A percentile compares a stretch with the other conserved stretches of the same genome.
Evolutionary conservation across 495 filamentous ascomycete genomes (phyloP).

Genomic region (Cercophora sp.): DNA sequence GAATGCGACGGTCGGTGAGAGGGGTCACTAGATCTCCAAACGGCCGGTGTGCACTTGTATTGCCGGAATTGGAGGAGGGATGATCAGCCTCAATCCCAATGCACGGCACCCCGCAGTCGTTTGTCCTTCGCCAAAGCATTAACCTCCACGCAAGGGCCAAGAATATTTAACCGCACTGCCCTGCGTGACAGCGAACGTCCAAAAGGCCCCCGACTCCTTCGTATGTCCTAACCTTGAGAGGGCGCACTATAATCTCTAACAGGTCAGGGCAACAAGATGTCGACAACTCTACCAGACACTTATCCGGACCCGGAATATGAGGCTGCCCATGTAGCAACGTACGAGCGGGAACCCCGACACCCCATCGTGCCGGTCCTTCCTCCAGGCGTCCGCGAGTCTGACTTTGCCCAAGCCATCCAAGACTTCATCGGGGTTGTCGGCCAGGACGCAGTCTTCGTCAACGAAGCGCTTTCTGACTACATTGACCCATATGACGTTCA

Average conservation of each 20-base stretch:
- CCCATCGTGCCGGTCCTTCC: slow-evolving; percentile 33
- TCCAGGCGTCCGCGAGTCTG: slow-evolving; percentile 34
- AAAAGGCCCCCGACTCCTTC: not conserved
- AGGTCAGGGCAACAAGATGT: slow-evolving; percentile 13
- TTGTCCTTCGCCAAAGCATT: not conserved
- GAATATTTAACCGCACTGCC: too few relatives aligned
- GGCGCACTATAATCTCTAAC: too few relatives aligned
- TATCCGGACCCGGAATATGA: slow-evolving; percentile 27
- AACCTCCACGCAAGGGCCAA: not conserved
- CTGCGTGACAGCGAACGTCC: too few relatives aligned
- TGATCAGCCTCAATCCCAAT: too few relatives aligned
- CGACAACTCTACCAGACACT: slow-evolving; percentile 15
- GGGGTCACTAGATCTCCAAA: too few relatives aligned
- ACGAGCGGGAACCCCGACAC: slow-evolving; percentile 19
- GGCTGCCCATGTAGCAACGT: slow-evolving; percentile 21
- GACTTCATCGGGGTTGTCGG: slow-evolving; percentile 25
- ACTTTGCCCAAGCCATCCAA: slow-evolving; percentile 29
- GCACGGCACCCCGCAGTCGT: not conserved
- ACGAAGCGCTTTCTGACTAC: slow-evolving; percentile 37
- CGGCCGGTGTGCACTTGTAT: slow-evolving; percentile 11
- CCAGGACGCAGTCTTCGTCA: slow-evolving; percentile 34
- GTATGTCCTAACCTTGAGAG: not conserved
- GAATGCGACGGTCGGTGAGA: too few relatives aligned
- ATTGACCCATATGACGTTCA: slow-evolving; percentile 44
- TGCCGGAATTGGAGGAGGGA: slow-evolving; percentile 8